Percentiles rank a stretch among this genome's conserved stretches.
Evolutionary conservation across 805 yeast species (phyloP).

Genomic region (Kodamaea restingae): DNA sequence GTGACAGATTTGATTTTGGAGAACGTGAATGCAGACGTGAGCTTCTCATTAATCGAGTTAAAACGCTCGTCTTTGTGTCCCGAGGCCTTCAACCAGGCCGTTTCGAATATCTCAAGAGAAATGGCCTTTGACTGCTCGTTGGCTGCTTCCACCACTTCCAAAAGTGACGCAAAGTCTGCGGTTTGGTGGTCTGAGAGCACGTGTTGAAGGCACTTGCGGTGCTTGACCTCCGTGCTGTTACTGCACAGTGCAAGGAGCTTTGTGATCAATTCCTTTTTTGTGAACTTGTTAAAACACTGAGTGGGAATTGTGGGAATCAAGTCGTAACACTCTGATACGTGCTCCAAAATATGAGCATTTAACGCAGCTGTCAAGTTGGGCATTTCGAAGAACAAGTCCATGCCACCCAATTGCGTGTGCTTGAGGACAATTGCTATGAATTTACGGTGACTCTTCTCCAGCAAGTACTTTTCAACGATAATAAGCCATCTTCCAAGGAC

Average conservation of each 20-base stretch:
- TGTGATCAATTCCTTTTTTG: neutral
- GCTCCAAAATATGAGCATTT: slow-evolving; percentile 17
- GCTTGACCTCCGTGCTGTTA: neutral
- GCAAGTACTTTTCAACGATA: slow-evolving; percentile 35
- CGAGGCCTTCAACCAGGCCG: slow-evolving; percentile 3
- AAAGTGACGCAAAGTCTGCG: slow-evolving; percentile 1
- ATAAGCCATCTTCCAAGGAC: slow-evolving; percentile 54
- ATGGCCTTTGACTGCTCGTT: slow-evolving; percentile 2
- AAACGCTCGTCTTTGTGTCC: slow-evolving; percentile 2
- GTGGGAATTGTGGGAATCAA: slow-evolving; percentile 40
- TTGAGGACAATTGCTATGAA: slow-evolving; percentile 29
- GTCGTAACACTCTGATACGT: slow-evolving; percentile 1
- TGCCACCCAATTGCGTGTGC: slow-evolving; percentile 13
- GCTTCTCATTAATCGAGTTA: neutral
- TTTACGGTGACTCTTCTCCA: slow-evolving; percentile 20
- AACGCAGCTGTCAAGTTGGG: slow-evolving; percentile 29
- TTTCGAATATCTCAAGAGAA: slow-evolving; percentile 4
- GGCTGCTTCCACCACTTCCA: neutral
- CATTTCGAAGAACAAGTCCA: slow-evolving; percentile 49
- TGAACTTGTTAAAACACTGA: slow-evolving; percentile 33
- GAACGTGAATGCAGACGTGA: neutral
- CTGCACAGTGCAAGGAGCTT: slow-evolving; percentile 1
- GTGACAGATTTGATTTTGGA: neutral
- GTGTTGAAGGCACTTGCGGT: slow-evolving; percentile 4
- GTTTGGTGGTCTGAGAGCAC: neutral